Conservation (phyloP, 805 yeast species). For the Grigorovia humatica region DNA sequence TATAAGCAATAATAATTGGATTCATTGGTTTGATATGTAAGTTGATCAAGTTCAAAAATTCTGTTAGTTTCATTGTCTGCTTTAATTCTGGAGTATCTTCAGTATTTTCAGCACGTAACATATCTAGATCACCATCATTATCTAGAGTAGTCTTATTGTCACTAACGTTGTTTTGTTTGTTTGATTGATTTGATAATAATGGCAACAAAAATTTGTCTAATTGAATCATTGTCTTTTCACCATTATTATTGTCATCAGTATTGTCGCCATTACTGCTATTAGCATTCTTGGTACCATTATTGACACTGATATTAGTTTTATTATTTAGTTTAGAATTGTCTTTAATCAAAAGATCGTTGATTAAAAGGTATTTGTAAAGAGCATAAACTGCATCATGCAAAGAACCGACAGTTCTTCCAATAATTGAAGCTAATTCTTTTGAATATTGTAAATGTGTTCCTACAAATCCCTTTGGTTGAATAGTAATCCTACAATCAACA, state of each 20-base stretch:
- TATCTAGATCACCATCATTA: conserved; percentile 3
- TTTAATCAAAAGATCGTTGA: conserved; percentile 42
- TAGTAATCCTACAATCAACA: conserved; percentile 57
- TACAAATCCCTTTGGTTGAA: conserved; percentile 74
- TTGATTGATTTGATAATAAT: conserved; percentile 27
- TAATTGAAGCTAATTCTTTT: conserved; percentile 53
- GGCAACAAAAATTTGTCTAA: conserved; percentile 38
- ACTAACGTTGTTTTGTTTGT: not conserved
- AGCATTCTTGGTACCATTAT: conserved; percentile 5
- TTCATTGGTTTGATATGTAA: conserved; percentile 62
- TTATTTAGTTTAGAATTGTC: conserved; percentile 11
- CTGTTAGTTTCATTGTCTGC: conserved; percentile 38
- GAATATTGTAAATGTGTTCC: conserved; percentile 49
- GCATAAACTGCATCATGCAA: conserved; percentile 77
- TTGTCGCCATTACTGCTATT: conserved; percentile 8
- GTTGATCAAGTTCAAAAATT: conserved; percentile 32
- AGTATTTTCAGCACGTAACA: not conserved
- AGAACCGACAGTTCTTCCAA: conserved; percentile 70
- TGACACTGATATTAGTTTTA: conserved; percentile 1
- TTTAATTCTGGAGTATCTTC: conserved; percentile 5
- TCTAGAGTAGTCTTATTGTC: conserved; percentile 2
- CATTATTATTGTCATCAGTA: conserved; percentile 19
- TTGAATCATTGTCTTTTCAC: conserved; percentile 44
- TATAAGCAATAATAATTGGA: conserved; percentile 71
- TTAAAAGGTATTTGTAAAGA: conserved; percentile 69